Evolutionary conservation across 495 filamentous ascomycete species (phyloP).

Genomic region (Talaromyces adpressus): DNA sequence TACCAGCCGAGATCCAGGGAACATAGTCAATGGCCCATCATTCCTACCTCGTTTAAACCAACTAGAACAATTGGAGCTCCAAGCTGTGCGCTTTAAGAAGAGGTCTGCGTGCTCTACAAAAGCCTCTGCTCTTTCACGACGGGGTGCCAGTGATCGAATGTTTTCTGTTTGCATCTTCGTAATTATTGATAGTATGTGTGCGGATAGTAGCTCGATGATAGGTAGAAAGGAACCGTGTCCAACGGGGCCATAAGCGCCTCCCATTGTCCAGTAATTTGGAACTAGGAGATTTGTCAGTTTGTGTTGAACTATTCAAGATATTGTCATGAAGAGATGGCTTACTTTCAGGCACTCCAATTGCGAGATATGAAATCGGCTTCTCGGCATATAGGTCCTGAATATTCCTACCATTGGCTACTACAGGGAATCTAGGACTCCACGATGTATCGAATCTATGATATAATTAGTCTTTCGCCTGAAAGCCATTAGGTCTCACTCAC

Average conservation of each 20-base stretch:
- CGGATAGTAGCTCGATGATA: conserved; percentile 27
- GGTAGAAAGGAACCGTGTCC: conserved; percentile 21
- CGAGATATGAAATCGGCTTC: conserved; percentile 4
- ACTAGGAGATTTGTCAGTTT: conserved; percentile 3
- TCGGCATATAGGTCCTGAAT: conserved; percentile 3
- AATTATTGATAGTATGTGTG: conserved; percentile 31
- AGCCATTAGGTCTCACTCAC: background rate
- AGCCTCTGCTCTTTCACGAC: conserved; percentile 22
- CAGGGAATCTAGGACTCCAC: conserved; percentile 6
- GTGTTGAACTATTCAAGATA: no score
- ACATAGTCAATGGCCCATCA: conserved; percentile 16
- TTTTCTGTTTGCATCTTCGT: conserved; percentile 26
- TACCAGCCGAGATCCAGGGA: conserved; percentile 31
- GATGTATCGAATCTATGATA: conserved; percentile 5
- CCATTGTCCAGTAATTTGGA: conserved; percentile 7
- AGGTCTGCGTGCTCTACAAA: conserved; percentile 26
- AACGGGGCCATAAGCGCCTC: conserved; percentile 8
- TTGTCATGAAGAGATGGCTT: background rate
- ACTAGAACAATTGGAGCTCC: conserved; percentile 30
- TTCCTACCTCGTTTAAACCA: conserved; percentile 33
- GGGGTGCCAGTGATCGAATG: conserved; percentile 12
- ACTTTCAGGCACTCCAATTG: conserved; percentile 4
- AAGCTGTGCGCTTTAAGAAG: conserved; percentile 32
- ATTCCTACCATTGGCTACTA: background rate
- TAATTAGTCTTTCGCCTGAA: background rate